Evolutionary conservation across 352 stramenopile genomes (phyloP), one percentile per base, ranked within the genome.

Genomic region (Phytophthora vignae): DNA sequence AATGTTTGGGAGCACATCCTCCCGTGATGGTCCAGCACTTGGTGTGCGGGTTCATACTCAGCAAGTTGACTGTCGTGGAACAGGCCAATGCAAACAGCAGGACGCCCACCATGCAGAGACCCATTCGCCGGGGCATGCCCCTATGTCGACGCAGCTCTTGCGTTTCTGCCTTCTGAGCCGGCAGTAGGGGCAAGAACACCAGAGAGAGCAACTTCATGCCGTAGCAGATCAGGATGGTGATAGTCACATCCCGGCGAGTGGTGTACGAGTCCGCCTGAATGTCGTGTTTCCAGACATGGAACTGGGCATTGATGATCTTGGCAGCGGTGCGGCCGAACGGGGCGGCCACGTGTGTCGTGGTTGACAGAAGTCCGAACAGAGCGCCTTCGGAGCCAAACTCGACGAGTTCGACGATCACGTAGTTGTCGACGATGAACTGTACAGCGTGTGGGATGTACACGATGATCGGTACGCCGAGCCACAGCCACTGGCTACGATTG

Each of bases 401-500:
- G 15, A 76, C 70, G 31, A 87, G 78, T 63, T 88, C 79, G 14
- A 87, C 79, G 42, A 83, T 71, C 21, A 81, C 77, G 61, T 81
- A 84, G 55, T 75, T 87, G 25, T 72, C 62, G 6, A 87, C 67
- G 36, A 87, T 87, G 67, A 87, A 87, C 48, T 73, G 73, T 29
- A 85, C 65, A 42, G 74, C 77, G 10, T 73, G 73, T 8, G 79
- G 79, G 25, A 83, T 53, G 61, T 84, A 78, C n/a, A 63, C 68
- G n/a, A 83, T 60, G 4, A 86, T 66, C 3, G 77, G 77, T 17
- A 83, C 67, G n/a, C 77, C 74, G 10, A 82, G 67, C 77, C 72
- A 86, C 44, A 86, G 82, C 79, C 79, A 86, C 54, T 82, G 74
- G 49, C 67, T 81, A 25, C 79, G 77, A 5, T 73, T 49, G 15